Base-by-base conservation (phyloP, 140 eudicot genomes). In the Cichorium intybus region DNA sequence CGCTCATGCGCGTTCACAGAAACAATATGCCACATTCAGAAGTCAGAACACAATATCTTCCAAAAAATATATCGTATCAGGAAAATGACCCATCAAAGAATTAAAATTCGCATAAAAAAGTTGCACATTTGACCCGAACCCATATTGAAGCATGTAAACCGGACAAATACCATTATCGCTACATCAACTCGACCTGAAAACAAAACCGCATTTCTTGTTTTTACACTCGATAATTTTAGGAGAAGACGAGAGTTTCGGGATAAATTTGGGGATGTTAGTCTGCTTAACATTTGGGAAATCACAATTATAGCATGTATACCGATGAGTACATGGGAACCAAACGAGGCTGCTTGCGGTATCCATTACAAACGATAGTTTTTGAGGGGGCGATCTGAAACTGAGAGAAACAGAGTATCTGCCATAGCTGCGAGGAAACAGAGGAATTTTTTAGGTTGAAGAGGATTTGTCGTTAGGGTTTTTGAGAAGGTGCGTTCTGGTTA, bases 281-380 rank as follows among this genome's bases (percentile, higher is more conserved):
- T 77, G 55, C 43, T 75, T 63, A 0, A 73, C 43, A 27, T 51
- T 48, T 2, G 78, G 16, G 52, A 83, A 83, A 23, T 77, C 37
- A 22, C 89, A 83, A 7, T 45, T 56, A 1, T 58, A 55, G 53
- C 85, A 89, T 10, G 22, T 0, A 34, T 89, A 89, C n/a, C n/a
- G n/a, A n/a, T n/a, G n/a, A n/a, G n/a, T n/a, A n/a, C n/a, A n/a
- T n/a, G n/a, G n/a, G n/a, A n/a, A n/a, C n/a, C n/a, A n/a, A n/a
- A n/a, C n/a, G n/a, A n/a, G n/a, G n/a, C n/a, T n/a, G n/a, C n/a
- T 89, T 1, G 95, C 97, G 1, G 97, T 89, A 56, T 89, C 97
- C 83, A 89, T 71, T 15, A 89, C 72, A 37, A 89, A 70, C 0
- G 84, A 73, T 0, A 86, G 62, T 0, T 71, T 15, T 24, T 89